Evolutionary conservation across 148 eudicot species (phyloP).

Genomic region (Amaranthus hypochondriacus): DNA sequence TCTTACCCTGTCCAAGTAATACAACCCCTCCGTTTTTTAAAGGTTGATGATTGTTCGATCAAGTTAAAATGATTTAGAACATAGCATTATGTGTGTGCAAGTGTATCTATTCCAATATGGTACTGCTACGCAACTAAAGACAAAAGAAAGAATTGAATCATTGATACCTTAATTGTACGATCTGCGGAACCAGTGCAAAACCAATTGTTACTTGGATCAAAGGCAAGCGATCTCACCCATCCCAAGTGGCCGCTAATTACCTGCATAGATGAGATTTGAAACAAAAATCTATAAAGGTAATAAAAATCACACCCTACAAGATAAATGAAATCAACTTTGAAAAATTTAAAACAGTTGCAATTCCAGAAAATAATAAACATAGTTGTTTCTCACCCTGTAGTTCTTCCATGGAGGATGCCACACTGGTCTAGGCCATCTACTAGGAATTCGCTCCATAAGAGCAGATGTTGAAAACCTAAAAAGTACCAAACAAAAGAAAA

Average conservation of each 20-base stretch:
- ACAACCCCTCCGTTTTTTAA: too few species aligned
- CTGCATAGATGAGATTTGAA: conserved; percentile 34
- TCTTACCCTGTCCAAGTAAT: too few species aligned
- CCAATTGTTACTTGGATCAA: conserved; percentile 93
- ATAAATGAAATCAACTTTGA: background rate
- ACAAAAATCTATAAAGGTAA: background rate
- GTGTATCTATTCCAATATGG: background rate
- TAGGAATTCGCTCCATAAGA: conserved; percentile 85
- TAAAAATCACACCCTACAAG: background rate
- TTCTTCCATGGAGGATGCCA: conserved; percentile 94
- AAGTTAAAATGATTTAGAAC: too few species aligned
- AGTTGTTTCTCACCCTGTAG: conserved; percentile 59
- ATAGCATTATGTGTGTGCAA: background rate
- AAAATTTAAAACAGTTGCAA: background rate
- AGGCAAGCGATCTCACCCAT: conserved; percentile 97
- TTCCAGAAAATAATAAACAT: background rate
- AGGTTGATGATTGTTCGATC: too few species aligned
- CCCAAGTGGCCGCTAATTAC: conserved; percentile 99
- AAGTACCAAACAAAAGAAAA: conserved; percentile 3
- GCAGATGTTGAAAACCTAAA: conserved; percentile 60
- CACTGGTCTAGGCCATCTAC: conserved; percentile 79
- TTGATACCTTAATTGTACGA: conserved; percentile 82
- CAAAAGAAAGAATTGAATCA: background rate
- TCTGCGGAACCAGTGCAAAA: conserved; percentile 99
- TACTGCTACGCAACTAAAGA: background rate